phyloP scores from a whole-genome alignment of 371 early-diverging fungal species.

The Capniomyces stellatus region DNA sequence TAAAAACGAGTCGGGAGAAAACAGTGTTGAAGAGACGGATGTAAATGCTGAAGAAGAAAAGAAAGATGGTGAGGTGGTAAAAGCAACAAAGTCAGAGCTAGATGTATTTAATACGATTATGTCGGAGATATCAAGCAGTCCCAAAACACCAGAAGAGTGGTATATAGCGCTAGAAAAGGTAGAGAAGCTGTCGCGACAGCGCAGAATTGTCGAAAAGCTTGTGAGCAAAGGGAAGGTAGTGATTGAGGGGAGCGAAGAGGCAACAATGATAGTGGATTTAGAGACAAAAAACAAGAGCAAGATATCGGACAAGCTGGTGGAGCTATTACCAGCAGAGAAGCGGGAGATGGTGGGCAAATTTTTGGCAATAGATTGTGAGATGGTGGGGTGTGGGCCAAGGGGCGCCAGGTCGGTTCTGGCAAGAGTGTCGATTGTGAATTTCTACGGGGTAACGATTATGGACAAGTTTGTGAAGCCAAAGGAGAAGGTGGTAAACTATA shows the following conservation, averaged over 20 bases:
- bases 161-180: slow-evolving; percentile 1
- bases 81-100: neutral
- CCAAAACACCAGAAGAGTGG: slow-evolving; percentile 3
- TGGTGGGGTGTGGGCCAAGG: slow-evolving; percentile 88
- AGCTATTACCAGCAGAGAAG: slow-evolving; percentile 15
- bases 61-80: neutral
- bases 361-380: slow-evolving; percentile 94
- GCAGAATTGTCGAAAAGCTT: neutral
- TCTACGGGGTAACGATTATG: slow-evolving; percentile 62
- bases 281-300: neutral
- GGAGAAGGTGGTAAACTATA: slow-evolving; percentile 78
- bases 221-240: neutral
- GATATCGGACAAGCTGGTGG: neutral
- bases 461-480: slow-evolving; percentile 70
- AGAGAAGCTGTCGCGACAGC: slow-evolving; percentile 3
- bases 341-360: slow-evolving; percentile 41
- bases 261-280: neutral
- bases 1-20: neutral
- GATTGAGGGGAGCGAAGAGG: neutral
- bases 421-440: slow-evolving; percentile 84
- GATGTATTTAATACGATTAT: neutral
- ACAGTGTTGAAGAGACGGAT: neutral
- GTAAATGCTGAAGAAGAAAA: neutral
- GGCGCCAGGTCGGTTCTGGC: slow-evolving; percentile 69
- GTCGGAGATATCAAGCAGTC: neutral